phyloP scores from a whole-genome alignment of 1,284 basidiomycete genomes.

The Malassezia brasiliensis region DNA sequence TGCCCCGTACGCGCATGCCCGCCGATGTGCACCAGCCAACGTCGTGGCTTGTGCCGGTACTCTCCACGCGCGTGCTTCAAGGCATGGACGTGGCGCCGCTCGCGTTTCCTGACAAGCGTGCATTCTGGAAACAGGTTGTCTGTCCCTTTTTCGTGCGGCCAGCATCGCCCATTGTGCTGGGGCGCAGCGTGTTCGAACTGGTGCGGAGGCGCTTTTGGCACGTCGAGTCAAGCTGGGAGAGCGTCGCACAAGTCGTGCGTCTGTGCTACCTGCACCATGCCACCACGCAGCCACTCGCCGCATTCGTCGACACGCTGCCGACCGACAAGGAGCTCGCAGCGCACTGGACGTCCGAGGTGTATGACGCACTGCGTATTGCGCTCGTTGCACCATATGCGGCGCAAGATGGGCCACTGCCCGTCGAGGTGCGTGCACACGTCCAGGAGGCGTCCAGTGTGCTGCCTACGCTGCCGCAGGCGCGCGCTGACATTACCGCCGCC shows the following conservation, averaged over 20 bases:
- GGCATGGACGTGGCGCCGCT: constrained; percentile 22
- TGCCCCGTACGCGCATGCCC: constrained; percentile 2
- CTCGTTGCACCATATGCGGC: background rate
- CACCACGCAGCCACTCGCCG: constrained; percentile 24
- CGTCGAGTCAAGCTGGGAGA: constrained; percentile 25
- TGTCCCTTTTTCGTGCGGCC: constrained; percentile 23
- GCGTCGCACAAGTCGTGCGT: constrained; percentile 23
- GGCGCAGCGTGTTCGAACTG: constrained; percentile 27
- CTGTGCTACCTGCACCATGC: constrained; percentile 29
- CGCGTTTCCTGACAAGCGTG: constrained; percentile 24
- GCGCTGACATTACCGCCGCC: background rate
- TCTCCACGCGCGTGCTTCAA: background rate
- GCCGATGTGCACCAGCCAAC: background rate
- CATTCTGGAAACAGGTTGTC: constrained; percentile 27
- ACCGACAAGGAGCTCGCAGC: background rate
- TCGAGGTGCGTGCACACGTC: background rate
- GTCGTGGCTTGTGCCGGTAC: background rate
- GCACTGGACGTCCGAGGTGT: constrained; percentile 11
- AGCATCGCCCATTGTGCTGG: constrained; percentile 20
- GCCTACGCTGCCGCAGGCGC: background rate
- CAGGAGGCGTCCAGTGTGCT: background rate
- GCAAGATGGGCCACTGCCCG: background rate
- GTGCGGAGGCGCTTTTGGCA: constrained; percentile 33
- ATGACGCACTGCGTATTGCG: constrained; percentile 8
- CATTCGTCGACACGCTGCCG: constrained; percentile 15